Evolutionary conservation across 2,329 filamentous ascomycete species (phyloP).

Genomic region (Pyricularia sp.): DNA sequence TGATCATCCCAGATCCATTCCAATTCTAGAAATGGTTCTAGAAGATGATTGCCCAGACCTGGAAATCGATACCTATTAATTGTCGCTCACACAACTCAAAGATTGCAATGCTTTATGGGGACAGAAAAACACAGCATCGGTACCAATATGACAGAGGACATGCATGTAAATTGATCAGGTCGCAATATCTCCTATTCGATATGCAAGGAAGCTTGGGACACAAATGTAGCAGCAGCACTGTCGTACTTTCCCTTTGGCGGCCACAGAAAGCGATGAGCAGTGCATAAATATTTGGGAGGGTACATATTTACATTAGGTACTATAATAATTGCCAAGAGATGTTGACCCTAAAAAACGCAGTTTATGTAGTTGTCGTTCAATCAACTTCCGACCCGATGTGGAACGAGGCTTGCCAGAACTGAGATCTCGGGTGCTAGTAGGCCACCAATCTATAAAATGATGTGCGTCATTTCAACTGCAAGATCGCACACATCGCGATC

Average conservation of each 20-base stretch:
- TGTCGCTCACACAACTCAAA: not conserved
- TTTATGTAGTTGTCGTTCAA: not conserved
- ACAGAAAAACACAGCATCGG: not conserved
- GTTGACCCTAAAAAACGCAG: too few relatives aligned
- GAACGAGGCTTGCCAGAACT: not conserved
- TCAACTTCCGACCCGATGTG: not conserved
- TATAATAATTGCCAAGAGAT: not conserved
- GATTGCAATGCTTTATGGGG: not conserved
- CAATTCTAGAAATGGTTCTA: too few relatives aligned
- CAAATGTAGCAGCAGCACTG: too few relatives aligned
- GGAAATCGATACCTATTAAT: not conserved
- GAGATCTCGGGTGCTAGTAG: not conserved
- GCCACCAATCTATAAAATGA: not conserved
- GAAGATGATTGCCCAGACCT: not conserved
- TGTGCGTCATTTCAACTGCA: not conserved
- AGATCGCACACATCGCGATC: not conserved
- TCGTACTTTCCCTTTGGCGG: too few relatives aligned
- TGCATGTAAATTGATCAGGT: not conserved
- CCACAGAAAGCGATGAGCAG: too few relatives aligned
- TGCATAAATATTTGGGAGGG: too few relatives aligned
- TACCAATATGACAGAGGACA: not conserved
- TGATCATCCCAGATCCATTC: not conserved
- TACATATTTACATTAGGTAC: too few relatives aligned
- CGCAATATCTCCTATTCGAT: too few relatives aligned
- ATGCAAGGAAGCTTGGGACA: too few relatives aligned